phyloP scores from a whole-genome alignment of 768 basidiomycete species.

The Boletus fagicola region DNA sequence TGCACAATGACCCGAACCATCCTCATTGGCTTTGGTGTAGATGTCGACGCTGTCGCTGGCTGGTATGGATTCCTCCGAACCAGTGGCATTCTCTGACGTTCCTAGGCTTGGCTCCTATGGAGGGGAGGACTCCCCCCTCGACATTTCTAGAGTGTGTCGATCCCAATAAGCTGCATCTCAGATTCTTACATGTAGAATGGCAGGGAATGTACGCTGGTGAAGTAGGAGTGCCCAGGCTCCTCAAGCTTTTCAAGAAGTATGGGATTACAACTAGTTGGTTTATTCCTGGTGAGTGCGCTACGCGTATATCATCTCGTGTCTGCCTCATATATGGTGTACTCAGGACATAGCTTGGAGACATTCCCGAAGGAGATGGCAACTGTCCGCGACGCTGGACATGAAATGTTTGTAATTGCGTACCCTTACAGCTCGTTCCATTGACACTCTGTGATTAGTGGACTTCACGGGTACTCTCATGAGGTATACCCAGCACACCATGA shows the following conservation, averaged over 20 bases:
- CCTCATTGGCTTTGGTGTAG: constrained; percentile 63
- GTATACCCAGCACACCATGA: constrained; percentile 22
- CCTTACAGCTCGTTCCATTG: not conserved
- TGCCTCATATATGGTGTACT: not conserved
- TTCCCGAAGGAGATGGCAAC: constrained; percentile 69
- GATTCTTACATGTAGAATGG: not conserved
- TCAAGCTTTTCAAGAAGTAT: constrained; percentile 72
- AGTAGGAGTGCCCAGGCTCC: constrained; percentile 63
- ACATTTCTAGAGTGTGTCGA: constrained; percentile 55
- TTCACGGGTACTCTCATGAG: constrained; percentile 74
- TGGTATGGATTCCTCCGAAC: constrained; percentile 41
- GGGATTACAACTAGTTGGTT: constrained; percentile 72
- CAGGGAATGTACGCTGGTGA: constrained; percentile 74
- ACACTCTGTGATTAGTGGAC: constrained; percentile 40
- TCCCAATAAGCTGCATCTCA: not conserved
- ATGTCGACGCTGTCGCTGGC: constrained; percentile 76
- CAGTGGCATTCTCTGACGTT: not conserved
- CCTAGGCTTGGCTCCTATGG: constrained; percentile 70
- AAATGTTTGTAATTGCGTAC: constrained; percentile 44
- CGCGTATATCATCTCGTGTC: not conserved
- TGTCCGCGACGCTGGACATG: constrained; percentile 71
- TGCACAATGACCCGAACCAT: constrained; percentile 51
- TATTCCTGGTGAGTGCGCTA: constrained; percentile 51
- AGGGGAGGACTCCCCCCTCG: constrained; percentile 67
- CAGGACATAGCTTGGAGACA: constrained; percentile 71